A percentile compares a stretch with the other conserved stretches of the same genome.
Conservation (phyloP, 208 protist species). For the Leptomonas pyrrhocoris region DNA sequence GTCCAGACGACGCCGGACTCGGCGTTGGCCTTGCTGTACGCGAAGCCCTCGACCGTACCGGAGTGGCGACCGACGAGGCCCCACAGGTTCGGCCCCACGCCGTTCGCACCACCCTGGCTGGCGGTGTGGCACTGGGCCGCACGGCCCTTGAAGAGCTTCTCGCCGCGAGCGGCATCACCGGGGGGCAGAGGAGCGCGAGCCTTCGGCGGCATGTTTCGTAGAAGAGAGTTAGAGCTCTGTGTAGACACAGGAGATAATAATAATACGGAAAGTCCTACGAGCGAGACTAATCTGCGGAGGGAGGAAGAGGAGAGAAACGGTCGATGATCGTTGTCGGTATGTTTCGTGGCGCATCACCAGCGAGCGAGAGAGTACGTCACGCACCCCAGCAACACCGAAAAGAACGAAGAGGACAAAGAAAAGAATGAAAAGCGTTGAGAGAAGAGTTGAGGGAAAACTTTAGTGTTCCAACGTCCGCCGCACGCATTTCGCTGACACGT, state of each 20-base stretch:
- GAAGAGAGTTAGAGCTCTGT: constrained; percentile 10
- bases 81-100: constrained; percentile 92
- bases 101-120: constrained; percentile 88
- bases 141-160: constrained; percentile 94
- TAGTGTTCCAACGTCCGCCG: too few relatives aligned
- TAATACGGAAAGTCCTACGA: neutral
- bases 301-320: too few relatives aligned
- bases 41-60: constrained; percentile 91
- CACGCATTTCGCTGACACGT: too few relatives aligned
- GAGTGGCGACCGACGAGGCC: constrained; percentile 93
- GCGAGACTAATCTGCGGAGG: neutral
- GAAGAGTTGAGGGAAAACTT: neutral
- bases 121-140: constrained; percentile 95
- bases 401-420: neutral
- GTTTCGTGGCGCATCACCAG: too few relatives aligned
- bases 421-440: constrained; percentile 6
- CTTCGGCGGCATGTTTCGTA: constrained; percentile 73
- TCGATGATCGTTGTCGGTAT: too few relatives aligned
- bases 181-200: constrained; percentile 64
- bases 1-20: constrained; percentile 93
- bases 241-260: too few relatives aligned
- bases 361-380: too few relatives aligned
- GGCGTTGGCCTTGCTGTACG: constrained; percentile 96
- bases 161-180: constrained; percentile 80
- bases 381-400: neutral